A percentile compares a stretch with the other conserved stretches of the same genome.
These are phyloP conservation scores for Mycena galericulata DNA, from an alignment of 768 basidiomycete genomes.

Conservation along the genomic window DNA sequence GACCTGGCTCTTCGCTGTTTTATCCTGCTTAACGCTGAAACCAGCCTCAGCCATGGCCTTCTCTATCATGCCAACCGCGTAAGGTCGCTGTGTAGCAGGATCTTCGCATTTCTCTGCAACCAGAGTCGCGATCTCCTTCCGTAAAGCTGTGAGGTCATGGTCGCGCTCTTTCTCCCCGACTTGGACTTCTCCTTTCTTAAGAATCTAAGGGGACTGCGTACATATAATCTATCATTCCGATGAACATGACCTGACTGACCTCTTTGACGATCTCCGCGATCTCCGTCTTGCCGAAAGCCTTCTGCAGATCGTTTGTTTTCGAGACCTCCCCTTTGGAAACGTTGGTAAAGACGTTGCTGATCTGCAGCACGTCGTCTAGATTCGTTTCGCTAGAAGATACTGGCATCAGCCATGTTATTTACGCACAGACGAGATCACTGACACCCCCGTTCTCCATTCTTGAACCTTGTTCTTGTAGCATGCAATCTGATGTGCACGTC, in stretches of 20 bases:
- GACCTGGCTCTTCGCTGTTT: constrained; percentile 95
- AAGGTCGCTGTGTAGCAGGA: constrained; percentile 88
- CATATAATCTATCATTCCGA: neutral
- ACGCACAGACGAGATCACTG: constrained; percentile 44
- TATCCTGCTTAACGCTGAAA: constrained; percentile 88
- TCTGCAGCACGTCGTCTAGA: constrained; percentile 95
- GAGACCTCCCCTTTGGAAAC: constrained; percentile 97
- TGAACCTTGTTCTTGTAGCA: constrained; percentile 99
- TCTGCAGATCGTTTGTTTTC: constrained; percentile 88
- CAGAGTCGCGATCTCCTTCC: constrained; percentile 91
- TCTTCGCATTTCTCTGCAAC: constrained; percentile 98
- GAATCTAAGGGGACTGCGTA: constrained; percentile 65
- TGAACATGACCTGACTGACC: constrained; percentile 57
- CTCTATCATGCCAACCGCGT: constrained; percentile 96
- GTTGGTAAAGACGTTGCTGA: constrained; percentile 95
- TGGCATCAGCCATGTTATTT: neutral
- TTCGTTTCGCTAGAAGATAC: constrained; percentile 78
- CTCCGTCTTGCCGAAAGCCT: constrained; percentile 87
- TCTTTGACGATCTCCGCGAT: constrained; percentile 82
- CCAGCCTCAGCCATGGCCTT: constrained; percentile 97
- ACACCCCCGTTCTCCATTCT: constrained; percentile 95
- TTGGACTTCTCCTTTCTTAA: constrained; percentile 97
- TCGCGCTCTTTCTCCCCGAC: constrained; percentile 97
- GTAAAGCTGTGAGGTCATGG: constrained; percentile 85
- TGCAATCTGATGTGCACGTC: constrained; percentile 72